These are phyloP conservation scores for Chlamydomonas eustigma DNA, from an alignment of 139 green algal genomes.

Conservation along the genomic window DNA sequence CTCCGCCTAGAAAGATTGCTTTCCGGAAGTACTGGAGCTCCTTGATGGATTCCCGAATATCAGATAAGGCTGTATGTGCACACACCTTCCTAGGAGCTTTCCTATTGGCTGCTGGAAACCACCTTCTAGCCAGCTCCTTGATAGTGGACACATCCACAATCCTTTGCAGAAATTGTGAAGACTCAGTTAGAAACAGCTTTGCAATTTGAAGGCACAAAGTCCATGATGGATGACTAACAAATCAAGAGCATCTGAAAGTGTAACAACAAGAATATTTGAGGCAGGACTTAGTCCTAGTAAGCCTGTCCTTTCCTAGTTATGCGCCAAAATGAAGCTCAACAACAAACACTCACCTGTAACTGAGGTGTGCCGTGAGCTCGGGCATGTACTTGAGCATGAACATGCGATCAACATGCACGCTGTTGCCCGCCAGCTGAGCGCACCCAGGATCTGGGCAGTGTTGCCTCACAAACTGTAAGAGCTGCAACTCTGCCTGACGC, in stretches of 20 bases:
- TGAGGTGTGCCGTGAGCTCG: conserved; percentile 60
- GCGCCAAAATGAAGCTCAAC: too few species aligned
- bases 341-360: conserved; percentile 63
- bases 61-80: conserved; percentile 80
- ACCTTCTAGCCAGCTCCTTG: conserved; percentile 55
- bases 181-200: too few species aligned
- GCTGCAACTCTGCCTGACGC: not conserved
- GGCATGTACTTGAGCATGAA: conserved; percentile 90
- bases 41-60: conserved; percentile 83
- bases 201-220: too few species aligned
- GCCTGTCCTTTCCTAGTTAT: too few species aligned
- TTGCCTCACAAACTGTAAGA: conserved; percentile 18
- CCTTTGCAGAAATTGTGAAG: too few species aligned
- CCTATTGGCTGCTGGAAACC: conserved; percentile 28
- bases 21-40: conserved; percentile 82
- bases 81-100: conserved; percentile 58
- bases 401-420: conserved; percentile 80
- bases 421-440: conserved; percentile 67
- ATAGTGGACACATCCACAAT: conserved; percentile 90
- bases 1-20: conserved; percentile 54
- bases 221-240: too few species aligned
- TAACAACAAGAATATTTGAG: too few species aligned
- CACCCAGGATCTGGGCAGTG: conserved; percentile 3
- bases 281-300: too few species aligned
- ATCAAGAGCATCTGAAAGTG: too few species aligned